A percentile compares a stretch with the other conserved stretches of the same genome.
Conservation (phyloP, 805 yeast genomes). For the Tetrapisispora nanseiensis region DNA sequence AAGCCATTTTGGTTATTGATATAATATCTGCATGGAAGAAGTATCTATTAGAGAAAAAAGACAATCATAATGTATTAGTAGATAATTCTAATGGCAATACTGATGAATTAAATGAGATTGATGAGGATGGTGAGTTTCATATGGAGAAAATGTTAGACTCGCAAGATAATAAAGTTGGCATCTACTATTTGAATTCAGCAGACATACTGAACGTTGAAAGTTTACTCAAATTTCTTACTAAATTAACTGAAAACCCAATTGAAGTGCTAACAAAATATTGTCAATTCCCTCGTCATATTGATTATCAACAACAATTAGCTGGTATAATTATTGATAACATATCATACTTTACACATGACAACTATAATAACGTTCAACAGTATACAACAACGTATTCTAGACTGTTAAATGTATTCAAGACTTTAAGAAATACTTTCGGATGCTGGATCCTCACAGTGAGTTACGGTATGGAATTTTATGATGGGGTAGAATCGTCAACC, state of each 20-base stretch:
- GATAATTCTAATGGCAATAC: background rate
- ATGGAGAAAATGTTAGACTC: background rate
- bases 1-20: slow-evolving; percentile 16
- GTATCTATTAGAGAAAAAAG: background rate
- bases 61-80: background rate
- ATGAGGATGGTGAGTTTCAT: background rate
- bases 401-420: slow-evolving; percentile 12
- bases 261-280: slow-evolving; percentile 17
- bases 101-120: background rate
- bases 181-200: slow-evolving; percentile 13
- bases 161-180: background rate
- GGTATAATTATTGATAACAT: slow-evolving; percentile 28
- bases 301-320: slow-evolving; percentile 10
- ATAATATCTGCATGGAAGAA: slow-evolving; percentile 16
- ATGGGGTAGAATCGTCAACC: slow-evolving; percentile 19
- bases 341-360: slow-evolving; percentile 17
- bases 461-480: slow-evolving; percentile 21
- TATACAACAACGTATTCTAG: slow-evolving; percentile 8
- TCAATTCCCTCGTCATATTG: slow-evolving; percentile 1
- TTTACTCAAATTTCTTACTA: slow-evolving; percentile 14
- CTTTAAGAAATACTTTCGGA: slow-evolving; percentile 18
- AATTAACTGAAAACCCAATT: slow-evolving; percentile 17
- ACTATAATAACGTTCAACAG: background rate
- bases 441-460: slow-evolving; percentile 23
- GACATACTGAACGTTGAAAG: slow-evolving; percentile 17